A percentile compares a stretch with the other conserved stretches of the same genome.
phyloP scores from a whole-genome alignment of 805 yeast species.

The Ogataea minuta region DNA sequence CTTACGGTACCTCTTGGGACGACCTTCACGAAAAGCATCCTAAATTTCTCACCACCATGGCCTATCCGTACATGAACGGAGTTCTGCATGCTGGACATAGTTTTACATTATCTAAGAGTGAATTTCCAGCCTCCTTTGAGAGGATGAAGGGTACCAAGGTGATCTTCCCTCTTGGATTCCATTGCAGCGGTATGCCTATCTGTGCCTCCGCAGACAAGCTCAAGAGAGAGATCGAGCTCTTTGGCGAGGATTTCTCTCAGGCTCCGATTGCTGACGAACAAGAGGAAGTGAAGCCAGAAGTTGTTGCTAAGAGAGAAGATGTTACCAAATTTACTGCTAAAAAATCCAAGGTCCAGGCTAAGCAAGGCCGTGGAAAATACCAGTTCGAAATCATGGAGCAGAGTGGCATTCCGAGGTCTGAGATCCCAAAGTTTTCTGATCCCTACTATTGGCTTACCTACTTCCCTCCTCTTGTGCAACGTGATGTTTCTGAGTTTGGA shows the following conservation, averaged over 20 bases:
- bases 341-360: slow-evolving; percentile 91
- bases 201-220: slow-evolving; percentile 94
- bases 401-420: slow-evolving; percentile 81
- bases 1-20: slow-evolving; percentile 54
- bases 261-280: slow-evolving; percentile 56
- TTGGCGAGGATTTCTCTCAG: slow-evolving; percentile 76
- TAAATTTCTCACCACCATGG: slow-evolving; percentile 90
- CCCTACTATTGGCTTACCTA: slow-evolving; percentile 85
- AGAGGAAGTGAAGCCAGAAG: slow-evolving; percentile 28
- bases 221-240: slow-evolving; percentile 85
- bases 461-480: slow-evolving; percentile 88
- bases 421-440: slow-evolving; percentile 85
- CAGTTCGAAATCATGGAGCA: slow-evolving; percentile 97
- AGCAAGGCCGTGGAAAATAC: slow-evolving; percentile 89
- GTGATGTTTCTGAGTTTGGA: slow-evolving; percentile 79
- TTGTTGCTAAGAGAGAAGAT: slow-evolving; percentile 54
- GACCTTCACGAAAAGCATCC: slow-evolving; percentile 79
- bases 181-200: slow-evolving; percentile 99
- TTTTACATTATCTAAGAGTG: slow-evolving; percentile 91
- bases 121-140: slow-evolving; percentile 89
- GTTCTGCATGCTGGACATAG: slow-evolving; percentile 96
- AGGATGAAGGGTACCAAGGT: slow-evolving; percentile 93
- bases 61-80: slow-evolving; percentile 99
- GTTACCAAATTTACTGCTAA: slow-evolving; percentile 88
- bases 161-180: slow-evolving; percentile 94